phyloP scores from a whole-genome alignment of 306 rosid species.

The Fragaria ananassa region DNA sequence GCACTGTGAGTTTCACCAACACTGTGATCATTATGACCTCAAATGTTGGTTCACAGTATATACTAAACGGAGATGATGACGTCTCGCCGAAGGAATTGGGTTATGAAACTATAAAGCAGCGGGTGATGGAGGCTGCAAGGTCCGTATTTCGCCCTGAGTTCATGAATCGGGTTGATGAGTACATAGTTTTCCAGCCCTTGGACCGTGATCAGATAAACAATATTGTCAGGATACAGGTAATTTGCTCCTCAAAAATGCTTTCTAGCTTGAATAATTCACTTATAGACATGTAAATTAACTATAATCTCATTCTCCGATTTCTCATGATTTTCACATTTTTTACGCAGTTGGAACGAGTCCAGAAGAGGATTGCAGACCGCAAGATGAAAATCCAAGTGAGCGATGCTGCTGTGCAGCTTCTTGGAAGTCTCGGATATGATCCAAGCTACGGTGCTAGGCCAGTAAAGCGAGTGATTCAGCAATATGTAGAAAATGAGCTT shows the following conservation, averaged over 20 bases:
- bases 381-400: conserved; percentile 75
- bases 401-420: conserved; percentile 80
- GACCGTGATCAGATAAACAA: conserved; percentile 77
- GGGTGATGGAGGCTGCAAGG: conserved; percentile 94
- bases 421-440: conserved; percentile 86
- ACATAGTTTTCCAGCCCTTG: conserved; percentile 92
- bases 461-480: conserved; percentile 94
- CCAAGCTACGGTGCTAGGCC: conserved; percentile 98
- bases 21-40: conserved; percentile 96
- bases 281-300: background rate
- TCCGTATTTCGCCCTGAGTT: conserved; percentile 89
- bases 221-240: conserved; percentile 90
- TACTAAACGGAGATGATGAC: conserved; percentile 73
- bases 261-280: background rate
- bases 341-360: conserved; percentile 82
- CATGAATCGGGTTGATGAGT: conserved; percentile 95
- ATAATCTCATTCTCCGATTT: background rate
- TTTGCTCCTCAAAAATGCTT: background rate
- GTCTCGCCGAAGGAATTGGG: conserved; percentile 48
- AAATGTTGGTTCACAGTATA: conserved; percentile 92
- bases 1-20: conserved; percentile 86
- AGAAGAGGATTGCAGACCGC: conserved; percentile 76
- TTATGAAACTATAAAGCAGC: conserved; percentile 77
- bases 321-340: background rate
- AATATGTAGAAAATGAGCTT: conserved; percentile 82